Evolutionary conservation across 768 basidiomycete genomes (phyloP).

Genomic region (Boletus fagicola): DNA sequence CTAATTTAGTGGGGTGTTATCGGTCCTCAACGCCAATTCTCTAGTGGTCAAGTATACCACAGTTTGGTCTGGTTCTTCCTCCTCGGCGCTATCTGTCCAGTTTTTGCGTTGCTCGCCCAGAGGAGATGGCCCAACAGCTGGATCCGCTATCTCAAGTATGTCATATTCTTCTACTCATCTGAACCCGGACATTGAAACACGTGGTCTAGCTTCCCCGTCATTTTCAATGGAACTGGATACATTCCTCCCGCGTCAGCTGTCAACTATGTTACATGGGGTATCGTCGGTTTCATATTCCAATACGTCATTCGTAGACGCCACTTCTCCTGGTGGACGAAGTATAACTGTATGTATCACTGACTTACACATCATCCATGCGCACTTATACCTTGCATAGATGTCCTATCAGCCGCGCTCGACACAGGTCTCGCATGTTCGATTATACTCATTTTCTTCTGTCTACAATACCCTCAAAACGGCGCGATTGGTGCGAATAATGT

Average conservation of each 20-base stretch:
- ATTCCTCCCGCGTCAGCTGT: slow-evolving; percentile 66
- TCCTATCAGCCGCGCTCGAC: slow-evolving; percentile 70
- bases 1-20: slow-evolving; percentile 64
- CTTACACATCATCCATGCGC: slow-evolving; percentile 8
- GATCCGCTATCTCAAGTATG: slow-evolving; percentile 63
- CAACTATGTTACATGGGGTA: slow-evolving; percentile 68
- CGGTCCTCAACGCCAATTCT: slow-evolving; percentile 76
- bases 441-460: slow-evolving; percentile 56
- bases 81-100: slow-evolving; percentile 62
- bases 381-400: slow-evolving; percentile 36
- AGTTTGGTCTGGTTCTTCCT: slow-evolving; percentile 76
- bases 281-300: slow-evolving; percentile 68
- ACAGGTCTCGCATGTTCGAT: slow-evolving; percentile 63
- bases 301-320: slow-evolving; percentile 58
- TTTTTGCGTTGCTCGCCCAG: slow-evolving; percentile 51
- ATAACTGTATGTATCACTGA: slow-evolving; percentile 31
- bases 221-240: slow-evolving; percentile 56
- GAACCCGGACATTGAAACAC: background rate
- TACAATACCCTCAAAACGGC: slow-evolving; percentile 64
- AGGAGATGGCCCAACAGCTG: slow-evolving; percentile 64
- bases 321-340: slow-evolving; percentile 70
- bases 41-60: slow-evolving; percentile 61
- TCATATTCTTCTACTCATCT: slow-evolving; percentile 4
- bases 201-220: slow-evolving; percentile 41
- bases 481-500: slow-evolving; percentile 55